Evolutionary conservation across 768 basidiomycete genomes (phyloP).

Genomic region (Leucocoprinus birnbaumii): DNA sequence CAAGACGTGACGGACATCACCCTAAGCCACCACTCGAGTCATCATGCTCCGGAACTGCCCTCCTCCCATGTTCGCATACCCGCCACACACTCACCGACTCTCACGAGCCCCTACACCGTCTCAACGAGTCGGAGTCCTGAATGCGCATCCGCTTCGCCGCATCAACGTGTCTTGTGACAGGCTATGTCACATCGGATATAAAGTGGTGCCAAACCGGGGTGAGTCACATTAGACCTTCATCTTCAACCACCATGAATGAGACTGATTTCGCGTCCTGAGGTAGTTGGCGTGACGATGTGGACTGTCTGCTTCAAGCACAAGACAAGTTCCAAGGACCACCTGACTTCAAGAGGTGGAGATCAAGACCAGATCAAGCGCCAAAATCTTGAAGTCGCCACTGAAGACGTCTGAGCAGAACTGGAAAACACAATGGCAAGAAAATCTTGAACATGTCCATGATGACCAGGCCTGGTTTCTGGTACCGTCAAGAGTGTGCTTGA

Average conservation of each 20-base stretch:
- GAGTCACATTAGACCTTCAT: background rate
- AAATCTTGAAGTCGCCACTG: background rate
- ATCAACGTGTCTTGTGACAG: background rate
- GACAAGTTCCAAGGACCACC: background rate
- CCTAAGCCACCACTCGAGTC: background rate
- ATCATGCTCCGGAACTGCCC: background rate
- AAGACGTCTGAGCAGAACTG: background rate
- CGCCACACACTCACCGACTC: background rate
- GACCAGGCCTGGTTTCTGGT: too few species aligned
- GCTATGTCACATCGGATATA: background rate
- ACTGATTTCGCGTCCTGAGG: background rate
- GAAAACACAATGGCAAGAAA: background rate
- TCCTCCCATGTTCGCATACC: background rate
- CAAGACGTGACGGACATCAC: too few species aligned
- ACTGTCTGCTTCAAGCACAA: background rate
- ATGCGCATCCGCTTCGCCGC: too few species aligned
- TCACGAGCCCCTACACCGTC: background rate
- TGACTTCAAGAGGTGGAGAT: background rate
- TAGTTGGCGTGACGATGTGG: background rate
- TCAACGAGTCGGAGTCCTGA: background rate
- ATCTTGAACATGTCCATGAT: background rate
- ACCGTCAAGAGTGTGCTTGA: too few species aligned
- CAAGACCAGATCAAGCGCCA: background rate
- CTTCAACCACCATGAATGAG: background rate
- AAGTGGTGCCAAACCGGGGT: background rate